Evolutionary conservation across 768 basidiomycete species (phyloP).

Genomic region (Amyloporia xantha): DNA sequence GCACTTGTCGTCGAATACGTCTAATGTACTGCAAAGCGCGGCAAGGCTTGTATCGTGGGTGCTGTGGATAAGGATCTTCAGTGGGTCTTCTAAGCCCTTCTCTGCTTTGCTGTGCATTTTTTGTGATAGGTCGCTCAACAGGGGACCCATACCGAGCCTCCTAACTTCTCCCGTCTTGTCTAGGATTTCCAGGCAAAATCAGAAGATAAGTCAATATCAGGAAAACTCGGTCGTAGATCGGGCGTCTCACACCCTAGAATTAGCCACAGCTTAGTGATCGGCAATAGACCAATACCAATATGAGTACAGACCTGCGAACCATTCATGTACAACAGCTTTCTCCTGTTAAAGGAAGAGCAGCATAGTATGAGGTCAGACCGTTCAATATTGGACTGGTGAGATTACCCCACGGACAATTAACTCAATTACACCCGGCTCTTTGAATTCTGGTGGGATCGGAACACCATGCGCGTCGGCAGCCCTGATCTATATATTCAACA

Average conservation of each 20-base stretch:
- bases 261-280: too few relatives aligned
- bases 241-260: constrained; percentile 36
- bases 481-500: constrained; percentile 43
- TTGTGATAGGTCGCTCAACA: constrained; percentile 55
- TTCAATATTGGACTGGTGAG: not conserved
- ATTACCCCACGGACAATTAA: constrained; percentile 42
- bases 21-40: constrained; percentile 54
- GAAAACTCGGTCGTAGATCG: not conserved
- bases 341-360: constrained; percentile 39
- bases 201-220: not conserved
- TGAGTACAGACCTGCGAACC: constrained; percentile 54
- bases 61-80: constrained; percentile 62
- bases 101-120: constrained; percentile 57
- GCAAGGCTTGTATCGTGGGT: constrained; percentile 73
- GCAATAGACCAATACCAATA: too few relatives aligned
- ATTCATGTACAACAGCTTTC: constrained; percentile 67
- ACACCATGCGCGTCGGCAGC: constrained; percentile 69
- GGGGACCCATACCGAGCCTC: constrained; percentile 68
- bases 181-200: constrained; percentile 23
- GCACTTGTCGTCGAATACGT: constrained; percentile 66
- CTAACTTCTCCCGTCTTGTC: constrained; percentile 73
- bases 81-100: constrained; percentile 36
- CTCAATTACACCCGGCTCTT: constrained; percentile 52
- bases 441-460: constrained; percentile 63
- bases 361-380: too few relatives aligned